Evolutionary conservation across 1,284 basidiomycete genomes (phyloP), one percentile per base, ranked within the genome.

Genomic region (Pseudozyma sp.): DNA sequence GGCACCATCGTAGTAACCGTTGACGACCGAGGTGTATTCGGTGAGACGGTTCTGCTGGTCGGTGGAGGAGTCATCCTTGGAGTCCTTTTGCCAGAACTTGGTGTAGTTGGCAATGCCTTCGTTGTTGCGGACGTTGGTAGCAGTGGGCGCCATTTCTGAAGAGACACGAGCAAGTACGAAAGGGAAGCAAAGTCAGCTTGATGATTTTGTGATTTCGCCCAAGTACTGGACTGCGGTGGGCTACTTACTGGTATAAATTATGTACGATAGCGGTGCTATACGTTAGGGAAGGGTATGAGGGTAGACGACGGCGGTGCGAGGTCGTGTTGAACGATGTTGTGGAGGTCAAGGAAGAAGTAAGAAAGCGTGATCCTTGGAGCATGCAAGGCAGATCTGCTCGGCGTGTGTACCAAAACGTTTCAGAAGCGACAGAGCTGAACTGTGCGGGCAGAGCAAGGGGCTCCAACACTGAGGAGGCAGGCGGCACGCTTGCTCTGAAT

Each of bases 1-100:
- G 7, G 95, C 96, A 43, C 94, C 95, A 82, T 98, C 95, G 81
- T 97, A 97, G 88, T 97, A 97, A 45, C 93, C 94, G 83, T 98
- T 98, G 72, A 98, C 93, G 71, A 99, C 93, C 70, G 96, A 93
- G 31, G 92, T 92, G 87, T 98, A 99, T 85, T 90, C 90, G 58
- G 90, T 90, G 61, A 95, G 87, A 77, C 96, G 90, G 84, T 91
- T 91, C 63, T 91, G 88, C 78, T 89, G 92, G 86, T 94, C 90
- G 36, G 86, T 87, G 2, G 89, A 87, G 50, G 85, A 87, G 87
- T 99, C 94, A 81, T 92, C 89, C 48, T 87, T 87, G 35, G 91
- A 88, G 86, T 97, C 92, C 85, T 92, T 91, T 77, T 97, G 90
- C 96, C 96, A 99, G 87, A 94, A 95, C 85, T 91, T 91, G 80